Evolutionary conservation across 495 filamentous ascomycete species (phyloP), one percentile per base, ranked within the genome.

Genomic region (Elasticomyces elasticus): DNA sequence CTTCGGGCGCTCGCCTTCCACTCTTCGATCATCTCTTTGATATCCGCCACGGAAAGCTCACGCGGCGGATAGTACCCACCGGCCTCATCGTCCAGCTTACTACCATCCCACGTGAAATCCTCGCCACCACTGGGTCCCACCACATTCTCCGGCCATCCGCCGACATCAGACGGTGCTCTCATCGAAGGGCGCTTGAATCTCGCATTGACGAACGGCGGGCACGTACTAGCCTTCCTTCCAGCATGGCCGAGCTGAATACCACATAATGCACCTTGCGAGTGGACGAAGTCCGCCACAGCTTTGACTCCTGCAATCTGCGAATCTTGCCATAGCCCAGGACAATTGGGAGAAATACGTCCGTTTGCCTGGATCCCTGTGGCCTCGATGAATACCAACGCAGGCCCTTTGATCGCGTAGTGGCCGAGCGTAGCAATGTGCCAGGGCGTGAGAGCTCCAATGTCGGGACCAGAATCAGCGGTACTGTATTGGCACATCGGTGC

Each of bases 201-300:
- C 30, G 49, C 56, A 5, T 64, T 68, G 15, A 83, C 43, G 82
- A 82, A 88, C 0, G 83, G 83, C 0, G 81, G 72, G 1, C 80
- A 62, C 0, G 74, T 79, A 59, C 78, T 81, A 1, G 78, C 83
- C 67, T 90, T 90, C 40, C 86, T 75, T 13, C 86, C 86, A 20
- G 84, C 84, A 62, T 90, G 86, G 2, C 71, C 80, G 11, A 90
- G 74, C 67, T 90, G 86, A 56, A 90, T 81, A 13, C 76, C 84
- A 31, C 83, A 67, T 62, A 86, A 80, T 56, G 79, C 78, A 56
- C 75, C 74, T 66, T 90, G 86, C 23, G 71, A 76, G 48, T 76
- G 74, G 12, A 64, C 64, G 55, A 80, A 84, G 55, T 84, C 76
- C 38, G 76, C 79, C 35, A 86, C 73, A 42, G 76, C 76, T 57